Evolutionary conservation across 2,329 filamentous ascomycete genomes (phyloP).

Genomic region (Clonostachys rhizophaga): DNA sequence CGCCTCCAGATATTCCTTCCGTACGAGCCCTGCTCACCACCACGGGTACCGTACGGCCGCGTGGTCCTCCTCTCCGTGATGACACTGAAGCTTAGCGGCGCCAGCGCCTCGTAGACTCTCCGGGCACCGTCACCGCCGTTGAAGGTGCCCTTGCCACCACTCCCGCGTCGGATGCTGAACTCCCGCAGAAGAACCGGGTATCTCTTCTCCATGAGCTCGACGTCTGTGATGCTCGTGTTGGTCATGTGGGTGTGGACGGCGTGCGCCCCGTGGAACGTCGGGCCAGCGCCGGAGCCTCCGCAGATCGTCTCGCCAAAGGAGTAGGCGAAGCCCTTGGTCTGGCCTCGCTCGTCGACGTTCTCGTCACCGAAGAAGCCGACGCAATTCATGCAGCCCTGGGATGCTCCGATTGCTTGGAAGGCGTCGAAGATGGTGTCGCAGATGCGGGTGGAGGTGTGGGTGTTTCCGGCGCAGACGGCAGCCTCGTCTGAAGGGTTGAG

Average conservation of each 20-base stretch:
- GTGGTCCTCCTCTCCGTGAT: conserved; percentile 26
- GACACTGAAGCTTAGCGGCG: conserved; percentile 22
- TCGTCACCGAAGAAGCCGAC: conserved; percentile 22
- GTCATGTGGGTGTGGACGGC: conserved; percentile 21
- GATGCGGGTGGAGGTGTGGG: conserved; percentile 31
- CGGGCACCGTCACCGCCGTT: conserved; percentile 24
- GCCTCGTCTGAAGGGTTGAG: conserved; percentile 22
- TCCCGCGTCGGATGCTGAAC: conserved; percentile 18
- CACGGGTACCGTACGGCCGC: conserved; percentile 23
- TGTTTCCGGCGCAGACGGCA: conserved; percentile 50
- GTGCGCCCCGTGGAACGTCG: conserved; percentile 15
- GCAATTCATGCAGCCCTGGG: conserved; percentile 22
- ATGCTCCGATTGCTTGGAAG: conserved; percentile 15
- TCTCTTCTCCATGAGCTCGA: conserved; percentile 24
- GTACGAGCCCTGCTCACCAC: conserved; percentile 15
- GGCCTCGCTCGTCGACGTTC: conserved; percentile 13
- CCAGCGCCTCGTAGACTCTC: conserved; percentile 24
- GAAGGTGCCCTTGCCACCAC: conserved; percentile 19
- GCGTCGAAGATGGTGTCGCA: conserved; percentile 21
- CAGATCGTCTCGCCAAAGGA: conserved; percentile 19
- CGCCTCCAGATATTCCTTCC: conserved; percentile 14
- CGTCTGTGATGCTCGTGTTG: conserved; percentile 22
- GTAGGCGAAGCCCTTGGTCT: conserved; percentile 14
- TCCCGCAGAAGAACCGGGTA: conserved; percentile 22
- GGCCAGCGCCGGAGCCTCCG: conserved; percentile 24